Evolutionary conservation across 768 basidiomycete genomes (phyloP).

Genomic region (Coprinopsis sp.): DNA sequence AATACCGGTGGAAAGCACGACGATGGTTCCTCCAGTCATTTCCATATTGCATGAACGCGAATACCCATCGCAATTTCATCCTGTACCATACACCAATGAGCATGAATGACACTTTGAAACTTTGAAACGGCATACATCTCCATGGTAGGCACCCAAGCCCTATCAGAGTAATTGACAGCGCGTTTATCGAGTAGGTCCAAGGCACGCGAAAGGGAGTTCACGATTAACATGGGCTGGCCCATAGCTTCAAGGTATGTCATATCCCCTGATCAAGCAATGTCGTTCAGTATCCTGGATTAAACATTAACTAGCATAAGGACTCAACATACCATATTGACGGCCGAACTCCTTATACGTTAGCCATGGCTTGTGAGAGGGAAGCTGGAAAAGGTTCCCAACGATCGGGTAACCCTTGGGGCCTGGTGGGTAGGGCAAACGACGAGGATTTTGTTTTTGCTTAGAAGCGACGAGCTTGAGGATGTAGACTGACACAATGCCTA

Average conservation of each 20-base stretch:
- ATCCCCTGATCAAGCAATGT: constrained; percentile 10
- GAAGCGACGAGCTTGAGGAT: background rate
- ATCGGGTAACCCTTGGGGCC: constrained; percentile 14
- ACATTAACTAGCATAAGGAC: background rate
- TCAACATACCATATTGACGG: constrained; percentile 9
- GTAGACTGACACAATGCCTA: background rate
- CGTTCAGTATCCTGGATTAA: background rate
- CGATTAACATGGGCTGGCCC: constrained; percentile 11
- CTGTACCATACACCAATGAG: too few species aligned
- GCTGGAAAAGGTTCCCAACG: constrained; percentile 9
- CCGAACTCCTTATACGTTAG: constrained; percentile 10
- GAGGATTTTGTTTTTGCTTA: background rate
- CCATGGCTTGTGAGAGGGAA: constrained; percentile 8
- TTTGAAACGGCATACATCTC: too few species aligned
- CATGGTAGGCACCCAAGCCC: constrained; percentile 7
- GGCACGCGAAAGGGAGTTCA: constrained; percentile 6
- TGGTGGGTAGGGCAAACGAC: constrained; percentile 10
- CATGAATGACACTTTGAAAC: too few species aligned
- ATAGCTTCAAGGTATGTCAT: constrained; percentile 12
- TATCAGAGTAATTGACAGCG: constrained; percentile 14
- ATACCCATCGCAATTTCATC: constrained; percentile 21
- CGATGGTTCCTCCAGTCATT: constrained; percentile 24
- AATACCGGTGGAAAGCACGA: constrained; percentile 20
- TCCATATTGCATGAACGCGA: constrained; percentile 22
- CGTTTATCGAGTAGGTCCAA: constrained; percentile 16